phyloP scores from a whole-genome alignment of 805 yeast species.

The Candida khao-thaluensis region DNA sequence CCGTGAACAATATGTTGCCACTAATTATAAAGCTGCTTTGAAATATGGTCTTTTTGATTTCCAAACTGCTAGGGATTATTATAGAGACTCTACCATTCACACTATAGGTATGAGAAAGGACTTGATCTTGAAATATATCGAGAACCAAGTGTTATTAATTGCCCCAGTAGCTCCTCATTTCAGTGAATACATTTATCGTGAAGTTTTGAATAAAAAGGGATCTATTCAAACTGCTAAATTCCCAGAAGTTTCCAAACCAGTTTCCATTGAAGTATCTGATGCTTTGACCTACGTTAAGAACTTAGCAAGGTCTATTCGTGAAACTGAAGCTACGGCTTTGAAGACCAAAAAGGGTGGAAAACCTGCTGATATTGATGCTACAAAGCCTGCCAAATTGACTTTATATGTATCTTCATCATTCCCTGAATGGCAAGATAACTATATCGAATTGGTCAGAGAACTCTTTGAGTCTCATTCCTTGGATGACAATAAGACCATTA shows the following conservation, averaged over 20 bases:
- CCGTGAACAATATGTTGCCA: slow-evolving; percentile 62
- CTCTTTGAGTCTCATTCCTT: slow-evolving; percentile 64
- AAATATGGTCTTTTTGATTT: slow-evolving; percentile 90
- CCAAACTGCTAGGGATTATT: slow-evolving; percentile 94
- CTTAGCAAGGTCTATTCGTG: slow-evolving; percentile 82
- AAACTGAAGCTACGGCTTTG: slow-evolving; percentile 81
- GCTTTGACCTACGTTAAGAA: slow-evolving; percentile 78
- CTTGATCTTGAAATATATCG: slow-evolving; percentile 77
- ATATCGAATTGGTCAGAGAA: slow-evolving; percentile 68
- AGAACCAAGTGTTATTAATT: slow-evolving; percentile 77
- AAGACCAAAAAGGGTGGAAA: slow-evolving; percentile 82
- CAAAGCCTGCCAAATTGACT: slow-evolving; percentile 70
- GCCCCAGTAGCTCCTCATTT: slow-evolving; percentile 97
- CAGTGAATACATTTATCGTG: slow-evolving; percentile 86
- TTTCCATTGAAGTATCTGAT: slow-evolving; percentile 59
- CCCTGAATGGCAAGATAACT: slow-evolving; percentile 67
- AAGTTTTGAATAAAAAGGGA: slow-evolving; percentile 62
- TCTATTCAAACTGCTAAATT: slow-evolving; percentile 74
- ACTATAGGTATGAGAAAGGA: slow-evolving; percentile 74
- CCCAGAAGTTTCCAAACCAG: slow-evolving; percentile 74
- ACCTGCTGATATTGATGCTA: slow-evolving; percentile 68
- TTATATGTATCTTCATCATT: slow-evolving; percentile 75
- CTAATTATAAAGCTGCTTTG: slow-evolving; percentile 85
- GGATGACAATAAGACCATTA: slow-evolving; percentile 63
- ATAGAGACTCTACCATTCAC: slow-evolving; percentile 73